Base-by-base conservation (phyloP, 2,329 filamentous ascomycete species). In the Ascochyta clinopodiicola region DNA sequence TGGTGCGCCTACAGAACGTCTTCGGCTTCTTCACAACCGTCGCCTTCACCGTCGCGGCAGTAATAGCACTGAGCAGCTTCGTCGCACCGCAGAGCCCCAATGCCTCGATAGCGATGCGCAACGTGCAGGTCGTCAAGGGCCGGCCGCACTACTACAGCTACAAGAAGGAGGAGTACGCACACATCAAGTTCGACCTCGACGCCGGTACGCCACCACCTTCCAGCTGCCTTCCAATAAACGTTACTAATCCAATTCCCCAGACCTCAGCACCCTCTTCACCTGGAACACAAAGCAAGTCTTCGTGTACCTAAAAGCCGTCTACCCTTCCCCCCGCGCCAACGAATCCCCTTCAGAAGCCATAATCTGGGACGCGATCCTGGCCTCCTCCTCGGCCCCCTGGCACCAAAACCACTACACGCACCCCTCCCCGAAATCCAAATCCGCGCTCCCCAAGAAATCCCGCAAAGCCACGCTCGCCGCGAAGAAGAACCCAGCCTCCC, bases 221-320 rank as follows among this genome's bases (percentile, higher is more conserved):
- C n/a, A n/a, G n/a, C n/a, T n/a, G n/a, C n/a, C n/a, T n/a, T n/a
- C n/a, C n/a, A n/a, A n/a, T n/a, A n/a, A n/a, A n/a, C n/a, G 36
- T 5, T 19, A 22, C 36, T 38, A 21, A 31, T 34, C 19, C 2
- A 17, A n/a, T n/a, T n/a, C n/a, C 19, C 8, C 60, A 82, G 94
- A 99, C 79, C 85, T 99, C 57, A 89, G 87, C 57, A 89, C 89
- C 38, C 90, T 99, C 67, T 98, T 98, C 84, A 96, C 91, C 72
- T 99, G 94, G 95, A 99, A 99, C 83, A 99, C 96, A 19, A 99
- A 99, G 78, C 91, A 98, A 79, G 81, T 99, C 70, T 99, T 98
- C 79, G 88, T 97, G 75, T 99, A 96, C 80, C 88, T 99, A 56
- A 94, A 92, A 51, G 94, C 94, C 50, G 88, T 82, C 51, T 89